phyloP scores from a whole-genome alignment of 2,329 filamentous ascomycete genomes.

The Bipolaris cookei region DNA sequence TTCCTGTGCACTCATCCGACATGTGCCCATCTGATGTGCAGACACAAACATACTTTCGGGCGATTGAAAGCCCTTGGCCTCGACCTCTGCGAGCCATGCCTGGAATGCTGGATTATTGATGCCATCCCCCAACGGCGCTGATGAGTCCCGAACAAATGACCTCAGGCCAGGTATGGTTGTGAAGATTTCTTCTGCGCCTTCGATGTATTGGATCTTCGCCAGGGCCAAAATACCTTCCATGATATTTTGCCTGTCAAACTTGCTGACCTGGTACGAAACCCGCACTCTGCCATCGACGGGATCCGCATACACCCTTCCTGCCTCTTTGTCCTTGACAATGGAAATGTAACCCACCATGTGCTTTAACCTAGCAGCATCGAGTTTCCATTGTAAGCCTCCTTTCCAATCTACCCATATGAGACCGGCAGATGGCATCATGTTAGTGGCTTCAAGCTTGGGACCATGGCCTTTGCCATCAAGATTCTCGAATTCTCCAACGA shows the following conservation, averaged over 20 bases:
- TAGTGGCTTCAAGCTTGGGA: constrained; percentile 76
- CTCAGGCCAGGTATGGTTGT: constrained; percentile 66
- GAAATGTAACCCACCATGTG: constrained; percentile 76
- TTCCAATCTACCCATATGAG: constrained; percentile 70
- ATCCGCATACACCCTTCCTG: constrained; percentile 76
- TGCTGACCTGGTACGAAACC: constrained; percentile 73
- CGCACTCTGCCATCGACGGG: constrained; percentile 67
- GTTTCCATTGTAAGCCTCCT: constrained; percentile 73
- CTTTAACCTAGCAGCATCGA: constrained; percentile 70
- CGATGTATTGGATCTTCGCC: constrained; percentile 77
- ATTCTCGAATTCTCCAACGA: constrained; percentile 79
- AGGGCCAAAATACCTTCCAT: constrained; percentile 74
- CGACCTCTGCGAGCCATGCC: constrained; percentile 64
- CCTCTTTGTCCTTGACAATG: constrained; percentile 76
- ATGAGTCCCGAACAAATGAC: constrained; percentile 63
- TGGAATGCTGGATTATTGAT: constrained; percentile 66
- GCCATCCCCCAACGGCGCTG: constrained; percentile 43
- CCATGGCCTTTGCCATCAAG: constrained; percentile 82
- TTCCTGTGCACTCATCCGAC: constrained; percentile 67
- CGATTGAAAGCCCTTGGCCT: constrained; percentile 57
- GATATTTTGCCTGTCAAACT: constrained; percentile 74
- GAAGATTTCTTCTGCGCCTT: constrained; percentile 81
- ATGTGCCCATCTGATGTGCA: constrained; percentile 84
- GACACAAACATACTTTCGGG: constrained; percentile 65
- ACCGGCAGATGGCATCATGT: constrained; percentile 74